Evolutionary conservation across 2,329 filamentous ascomycete genomes (phyloP), one percentile per base, ranked within the genome.

Genomic region (Penicillium italicum): DNA sequence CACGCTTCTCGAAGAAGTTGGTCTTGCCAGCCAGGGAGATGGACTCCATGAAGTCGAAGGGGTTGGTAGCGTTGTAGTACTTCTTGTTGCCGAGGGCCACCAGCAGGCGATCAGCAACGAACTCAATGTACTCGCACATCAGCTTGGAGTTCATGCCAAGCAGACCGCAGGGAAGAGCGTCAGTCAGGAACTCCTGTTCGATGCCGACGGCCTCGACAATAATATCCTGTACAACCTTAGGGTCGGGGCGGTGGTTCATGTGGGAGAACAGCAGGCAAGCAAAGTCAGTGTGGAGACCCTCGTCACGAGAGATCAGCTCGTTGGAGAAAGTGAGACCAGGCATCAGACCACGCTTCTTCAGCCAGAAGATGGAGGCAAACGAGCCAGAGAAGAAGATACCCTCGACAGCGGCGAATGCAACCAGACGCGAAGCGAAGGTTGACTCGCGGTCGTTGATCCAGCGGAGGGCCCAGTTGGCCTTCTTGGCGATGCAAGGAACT

Each of bases 1-100:
- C 94, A 68, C 94, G 91, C 89, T 99, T 99, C 88, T 99, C 94
- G 76, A 99, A 99, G 85, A 99, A 99, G 86, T 99, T 99, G 75
- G 94, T 99, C 89, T 99, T 99, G 78, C 94, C 94, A 50, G 91
- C 90, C 11, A 99, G 85, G 22, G 94, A 97, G 77, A 99, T 99
- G 80, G 96, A 97, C 84, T 99, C 94, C 94, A 99, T 99, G 78
- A 99, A 99, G 83, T 99, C 94, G 75, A 99, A 99, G 74, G 94
- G 94, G 81, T 99, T 99, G 75, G 87, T 85, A 26, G 88, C 82
- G 73, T 94, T 90, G 85, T 96, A 99, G 69, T 89, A 82, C 83
- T 97, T 97, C 68, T 89, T 84, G 77, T 97, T 97, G 70, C 94
- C 94, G 44, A 99, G 89, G 31, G 94, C 87, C 56, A 97, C 81